A percentile compares a stretch with the other conserved stretches of the same genome.
Evolutionary conservation across 129 eudicot genomes (phyloP).

Genomic region (Flaveria brownii): DNA sequence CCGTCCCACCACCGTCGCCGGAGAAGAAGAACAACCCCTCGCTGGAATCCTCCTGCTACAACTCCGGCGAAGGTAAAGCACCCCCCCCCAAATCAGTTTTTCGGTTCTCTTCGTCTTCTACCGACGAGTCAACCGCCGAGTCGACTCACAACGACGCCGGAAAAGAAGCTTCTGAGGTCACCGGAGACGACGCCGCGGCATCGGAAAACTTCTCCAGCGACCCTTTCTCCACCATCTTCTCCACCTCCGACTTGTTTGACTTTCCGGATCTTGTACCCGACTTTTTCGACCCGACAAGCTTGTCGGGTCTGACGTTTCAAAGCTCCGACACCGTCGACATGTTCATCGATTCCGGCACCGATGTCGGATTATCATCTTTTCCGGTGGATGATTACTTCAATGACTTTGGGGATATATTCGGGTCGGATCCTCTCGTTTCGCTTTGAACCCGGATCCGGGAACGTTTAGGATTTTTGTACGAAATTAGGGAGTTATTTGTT

Average conservation of each 20-base stretch:
- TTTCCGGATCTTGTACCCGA: conserved; percentile 51
- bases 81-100: conserved; percentile 71
- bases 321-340: conserved; percentile 29
- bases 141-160: conserved; percentile 37
- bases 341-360: conserved; percentile 33
- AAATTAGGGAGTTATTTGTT: conserved; percentile 25
- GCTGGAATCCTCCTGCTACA: conserved; percentile 37
- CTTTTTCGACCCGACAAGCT: conserved; percentile 45
- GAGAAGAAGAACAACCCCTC: conserved; percentile 17
- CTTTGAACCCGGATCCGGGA: conserved; percentile 30
- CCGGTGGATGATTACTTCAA: conserved; percentile 56
- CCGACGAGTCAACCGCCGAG: conserved; percentile 45
- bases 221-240: conserved; percentile 33
- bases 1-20: conserved; percentile 41
- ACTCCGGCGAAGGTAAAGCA: conserved; percentile 55
- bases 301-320: conserved; percentile 31
- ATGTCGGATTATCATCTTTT: conserved; percentile 43
- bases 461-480: conserved; percentile 28
- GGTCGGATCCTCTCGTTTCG: conserved; percentile 83
- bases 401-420: conserved; percentile 79
- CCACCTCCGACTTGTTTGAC: conserved; percentile 48
- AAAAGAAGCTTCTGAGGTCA: conserved; percentile 26
- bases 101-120: conserved; percentile 40
- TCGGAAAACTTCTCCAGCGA: conserved; percentile 41
- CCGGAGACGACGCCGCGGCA: conserved; percentile 31